A percentile compares a stretch with the other conserved stretches of the same genome.
These are phyloP conservation scores for Taiozyma onychis DNA, from an alignment of 1,139 yeast species.

Conservation along the genomic window DNA sequence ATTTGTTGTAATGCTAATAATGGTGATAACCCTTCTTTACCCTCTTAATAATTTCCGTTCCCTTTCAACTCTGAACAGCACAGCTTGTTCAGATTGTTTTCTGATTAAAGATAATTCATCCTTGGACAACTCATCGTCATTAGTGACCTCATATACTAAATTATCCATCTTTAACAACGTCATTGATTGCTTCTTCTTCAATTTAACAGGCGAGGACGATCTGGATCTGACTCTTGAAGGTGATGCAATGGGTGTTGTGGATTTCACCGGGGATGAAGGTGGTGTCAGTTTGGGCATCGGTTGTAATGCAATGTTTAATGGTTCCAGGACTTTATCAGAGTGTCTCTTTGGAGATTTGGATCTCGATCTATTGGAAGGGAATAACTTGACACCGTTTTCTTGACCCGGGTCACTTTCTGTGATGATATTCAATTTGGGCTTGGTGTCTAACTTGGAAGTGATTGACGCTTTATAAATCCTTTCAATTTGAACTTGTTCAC, in stretches of 20 bases:
- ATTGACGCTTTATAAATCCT: slow-evolving; percentile 46
- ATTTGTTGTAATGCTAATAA: no score
- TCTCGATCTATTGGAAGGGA: slow-evolving; percentile 11
- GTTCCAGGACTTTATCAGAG: not conserved
- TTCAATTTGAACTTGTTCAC: slow-evolving; percentile 57
- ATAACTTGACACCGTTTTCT: slow-evolving; percentile 12
- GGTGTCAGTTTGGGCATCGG: slow-evolving; percentile 9
- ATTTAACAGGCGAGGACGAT: slow-evolving; percentile 19
- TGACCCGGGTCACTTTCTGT: slow-evolving; percentile 9
- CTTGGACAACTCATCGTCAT: slow-evolving; percentile 9
- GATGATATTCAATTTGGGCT: slow-evolving; percentile 11
- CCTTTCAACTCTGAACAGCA: slow-evolving; percentile 21
- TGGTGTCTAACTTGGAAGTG: slow-evolving; percentile 21
- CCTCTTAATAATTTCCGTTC: slow-evolving; percentile 14
- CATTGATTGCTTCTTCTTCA: slow-evolving; percentile 24
- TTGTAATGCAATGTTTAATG: not conserved
- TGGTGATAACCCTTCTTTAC: not conserved
- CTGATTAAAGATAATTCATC: slow-evolving; percentile 14
- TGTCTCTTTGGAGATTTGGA: slow-evolving; percentile 4
- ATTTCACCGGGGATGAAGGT: slow-evolving; percentile 9
- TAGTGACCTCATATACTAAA: slow-evolving; percentile 8
- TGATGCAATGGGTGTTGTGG: not conserved
- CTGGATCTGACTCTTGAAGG: slow-evolving; percentile 6
- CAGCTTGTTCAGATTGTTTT: slow-evolving; percentile 22
- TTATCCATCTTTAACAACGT: slow-evolving; percentile 22